These are phyloP conservation scores for Neopestalotiopsis rosae DNA, from an alignment of 2,329 filamentous ascomycete genomes.

Conservation along the genomic window DNA sequence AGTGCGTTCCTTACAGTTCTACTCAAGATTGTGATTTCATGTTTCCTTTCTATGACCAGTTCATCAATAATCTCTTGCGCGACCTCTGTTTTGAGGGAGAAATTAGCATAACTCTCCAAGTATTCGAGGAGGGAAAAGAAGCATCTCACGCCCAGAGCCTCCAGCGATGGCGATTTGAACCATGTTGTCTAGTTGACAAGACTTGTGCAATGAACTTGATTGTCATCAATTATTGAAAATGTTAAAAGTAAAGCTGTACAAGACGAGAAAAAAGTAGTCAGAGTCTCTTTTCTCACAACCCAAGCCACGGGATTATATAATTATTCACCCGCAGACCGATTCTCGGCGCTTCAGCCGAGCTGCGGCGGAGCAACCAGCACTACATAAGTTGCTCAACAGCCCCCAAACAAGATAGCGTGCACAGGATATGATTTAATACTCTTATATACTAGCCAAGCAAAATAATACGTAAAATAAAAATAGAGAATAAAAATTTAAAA, in stretches of 20 bases:
- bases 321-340: conserved; percentile 8
- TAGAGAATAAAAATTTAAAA: too few species aligned
- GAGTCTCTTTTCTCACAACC: neutral
- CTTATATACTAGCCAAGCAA: too few species aligned
- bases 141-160: conserved; percentile 44
- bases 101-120: neutral
- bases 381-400: neutral
- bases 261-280: too few species aligned
- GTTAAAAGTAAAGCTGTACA: too few species aligned
- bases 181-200: conserved; percentile 34
- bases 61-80: conserved; percentile 57
- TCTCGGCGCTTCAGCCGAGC: neutral
- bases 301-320: neutral
- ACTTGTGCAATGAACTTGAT: too few species aligned
- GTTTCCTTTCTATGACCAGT: conserved; percentile 52
- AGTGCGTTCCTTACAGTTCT: conserved; percentile 43
- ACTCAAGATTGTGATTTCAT: conserved; percentile 57
- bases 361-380: neutral
- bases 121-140: neutral
- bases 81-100: conserved; percentile 46
- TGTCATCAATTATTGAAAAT: too few species aligned
- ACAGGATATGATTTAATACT: too few species aligned
- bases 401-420: too few species aligned
- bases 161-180: conserved; percentile 51
- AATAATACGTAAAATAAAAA: too few species aligned